These are phyloP conservation scores for Marchantia paleacea DNA, from an alignment of 225 moss, liverwort and hornwort genomes.

Conservation along the genomic window DNA sequence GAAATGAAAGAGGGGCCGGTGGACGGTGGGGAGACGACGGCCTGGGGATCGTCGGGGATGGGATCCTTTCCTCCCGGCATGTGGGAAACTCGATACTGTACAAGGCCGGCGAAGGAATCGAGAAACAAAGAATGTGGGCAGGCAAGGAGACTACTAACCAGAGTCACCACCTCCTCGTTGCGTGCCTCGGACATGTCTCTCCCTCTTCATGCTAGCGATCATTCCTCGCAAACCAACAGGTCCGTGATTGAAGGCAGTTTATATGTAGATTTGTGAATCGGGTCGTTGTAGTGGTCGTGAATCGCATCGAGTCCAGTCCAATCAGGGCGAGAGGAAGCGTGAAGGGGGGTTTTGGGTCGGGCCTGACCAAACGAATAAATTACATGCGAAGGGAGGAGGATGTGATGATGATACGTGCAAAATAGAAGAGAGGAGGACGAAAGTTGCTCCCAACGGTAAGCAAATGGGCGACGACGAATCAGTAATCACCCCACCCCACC, in stretches of 20 bases:
- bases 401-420: background rate
- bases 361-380: background rate
- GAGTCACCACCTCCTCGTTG: background rate
- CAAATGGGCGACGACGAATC: background rate
- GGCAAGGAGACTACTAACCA: too few species aligned
- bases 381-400: too few species aligned
- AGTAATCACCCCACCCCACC: too few species aligned
- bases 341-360: background rate
- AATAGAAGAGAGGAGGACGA: background rate
- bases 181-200: background rate
- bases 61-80: too few species aligned
- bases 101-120: too few species aligned
- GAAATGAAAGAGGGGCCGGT: too few species aligned
- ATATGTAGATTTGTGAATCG: background rate
- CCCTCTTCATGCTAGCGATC: background rate
- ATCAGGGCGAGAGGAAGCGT: background rate
- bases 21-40: too few species aligned
- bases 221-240: background rate
- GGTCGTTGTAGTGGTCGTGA: background rate
- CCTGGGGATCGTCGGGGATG: too few species aligned
- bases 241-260: background rate
- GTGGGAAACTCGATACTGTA: background rate
- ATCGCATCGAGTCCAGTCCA: too few species aligned
- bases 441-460: background rate
- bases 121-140: too few species aligned